Percentiles rank a stretch among this genome's conserved stretches.
Evolutionary conservation across 2,329 filamentous ascomycete genomes (phyloP).

Genomic region (Herpotrichia juniperi): DNA sequence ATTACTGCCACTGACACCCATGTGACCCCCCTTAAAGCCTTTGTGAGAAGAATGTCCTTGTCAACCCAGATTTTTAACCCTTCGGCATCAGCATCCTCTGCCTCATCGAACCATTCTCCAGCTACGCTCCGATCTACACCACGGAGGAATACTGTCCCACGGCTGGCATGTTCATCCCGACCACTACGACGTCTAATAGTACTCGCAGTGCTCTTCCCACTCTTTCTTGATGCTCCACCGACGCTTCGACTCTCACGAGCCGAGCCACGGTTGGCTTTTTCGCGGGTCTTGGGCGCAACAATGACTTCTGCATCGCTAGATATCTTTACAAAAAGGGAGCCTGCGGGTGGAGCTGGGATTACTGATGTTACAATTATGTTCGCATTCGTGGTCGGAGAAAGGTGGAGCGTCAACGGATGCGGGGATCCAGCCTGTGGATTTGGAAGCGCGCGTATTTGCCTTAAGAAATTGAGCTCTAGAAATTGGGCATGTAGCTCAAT

Average conservation of each 20-base stretch:
- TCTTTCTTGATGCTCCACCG: slow-evolving; percentile 78
- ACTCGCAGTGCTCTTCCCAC: slow-evolving; percentile 75
- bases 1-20: slow-evolving; percentile 88
- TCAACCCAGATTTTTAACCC: slow-evolving; percentile 84
- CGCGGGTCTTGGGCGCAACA: slow-evolving; percentile 88
- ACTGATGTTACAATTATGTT: slow-evolving; percentile 86
- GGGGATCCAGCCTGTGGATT: slow-evolving; percentile 72
- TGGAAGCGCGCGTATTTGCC: slow-evolving; percentile 89
- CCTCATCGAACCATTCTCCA: slow-evolving; percentile 79
- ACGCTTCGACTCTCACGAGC: slow-evolving; percentile 81
- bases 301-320: slow-evolving; percentile 95
- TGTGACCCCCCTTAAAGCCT: slow-evolving; percentile 74
- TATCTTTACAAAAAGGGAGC: slow-evolving; percentile 85
- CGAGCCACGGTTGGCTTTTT: slow-evolving; percentile 67
- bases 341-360: slow-evolving; percentile 72
- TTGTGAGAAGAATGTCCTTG: slow-evolving; percentile 73
- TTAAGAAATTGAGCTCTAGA: slow-evolving; percentile 89
- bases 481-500: slow-evolving; percentile 97
- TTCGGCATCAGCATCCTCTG: slow-evolving; percentile 52
- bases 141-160: slow-evolving; percentile 74
- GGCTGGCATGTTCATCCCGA: slow-evolving; percentile 69
- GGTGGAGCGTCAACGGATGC: slow-evolving; percentile 87
- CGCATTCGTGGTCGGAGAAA: slow-evolving; percentile 93
- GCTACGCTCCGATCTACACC: slow-evolving; percentile 75
- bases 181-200: slow-evolving; percentile 66